Conservation (phyloP, 768 basidiomycete species). For the Xanthoconium stramineum region DNA sequence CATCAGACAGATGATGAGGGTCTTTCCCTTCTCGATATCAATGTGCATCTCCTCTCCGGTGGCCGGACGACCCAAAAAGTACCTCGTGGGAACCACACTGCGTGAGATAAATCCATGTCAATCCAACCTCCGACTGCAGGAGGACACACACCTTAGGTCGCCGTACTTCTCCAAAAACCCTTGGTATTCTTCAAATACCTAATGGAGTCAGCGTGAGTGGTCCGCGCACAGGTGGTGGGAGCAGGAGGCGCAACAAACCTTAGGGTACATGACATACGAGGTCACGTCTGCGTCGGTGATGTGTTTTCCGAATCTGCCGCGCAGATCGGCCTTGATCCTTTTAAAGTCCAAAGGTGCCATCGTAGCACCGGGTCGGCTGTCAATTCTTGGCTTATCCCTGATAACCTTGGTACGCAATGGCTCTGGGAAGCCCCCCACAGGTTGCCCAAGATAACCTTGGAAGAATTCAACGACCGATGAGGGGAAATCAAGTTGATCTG, state of each 20-base stretch:
- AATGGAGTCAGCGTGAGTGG: conserved; percentile 13
- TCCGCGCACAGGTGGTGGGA: conserved; percentile 5
- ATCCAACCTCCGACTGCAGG: conserved; percentile 1
- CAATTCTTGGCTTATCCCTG: conserved; percentile 89
- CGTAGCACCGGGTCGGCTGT: conserved; percentile 87
- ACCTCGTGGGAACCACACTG: conserved; percentile 93
- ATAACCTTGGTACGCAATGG: conserved; percentile 90
- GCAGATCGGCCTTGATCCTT: conserved; percentile 90
- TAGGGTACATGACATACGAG: conserved; percentile 98
- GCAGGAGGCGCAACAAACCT: conserved; percentile 48
- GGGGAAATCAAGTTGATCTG: conserved; percentile 94
- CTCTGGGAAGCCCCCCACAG: conserved; percentile 98
- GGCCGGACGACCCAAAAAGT: conserved; percentile 91
- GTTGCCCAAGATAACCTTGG: conserved; percentile 98
- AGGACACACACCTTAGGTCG: conserved; percentile 70
- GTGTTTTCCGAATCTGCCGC: conserved; percentile 92
- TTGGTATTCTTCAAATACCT: conserved; percentile 98
- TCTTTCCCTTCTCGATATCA: conserved; percentile 95
- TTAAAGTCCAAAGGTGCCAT: conserved; percentile 91
- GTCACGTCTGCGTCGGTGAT: conserved; percentile 92
- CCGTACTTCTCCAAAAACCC: conserved; percentile 95
- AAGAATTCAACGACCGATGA: conserved; percentile 97
- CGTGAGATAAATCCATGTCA: conserved; percentile 15
- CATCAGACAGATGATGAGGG: conserved; percentile 92
- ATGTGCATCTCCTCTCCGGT: conserved; percentile 97